These are phyloP conservation scores for Apophysomyces trapeziformis DNA, from an alignment of 371 early-diverging fungal species.

Conservation along the genomic window DNA sequence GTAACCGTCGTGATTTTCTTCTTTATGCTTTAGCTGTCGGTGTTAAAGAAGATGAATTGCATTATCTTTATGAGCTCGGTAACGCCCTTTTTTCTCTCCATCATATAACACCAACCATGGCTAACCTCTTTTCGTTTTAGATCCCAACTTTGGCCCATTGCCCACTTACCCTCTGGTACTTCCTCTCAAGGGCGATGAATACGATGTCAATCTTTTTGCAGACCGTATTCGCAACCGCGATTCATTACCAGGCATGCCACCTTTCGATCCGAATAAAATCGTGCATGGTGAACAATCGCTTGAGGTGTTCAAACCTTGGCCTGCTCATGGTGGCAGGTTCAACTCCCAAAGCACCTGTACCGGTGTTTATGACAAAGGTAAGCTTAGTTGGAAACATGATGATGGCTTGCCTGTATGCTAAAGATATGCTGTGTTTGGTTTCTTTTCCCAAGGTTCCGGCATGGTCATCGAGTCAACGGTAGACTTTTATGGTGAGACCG, in stretches of 20 bases:
- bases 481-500: constrained; percentile 54
- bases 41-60: constrained; percentile 58
- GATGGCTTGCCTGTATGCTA: background rate
- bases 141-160: constrained; percentile 67
- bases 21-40: constrained; percentile 73
- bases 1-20: constrained; percentile 66
- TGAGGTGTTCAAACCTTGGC: constrained; percentile 64
- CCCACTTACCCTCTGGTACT: constrained; percentile 78
- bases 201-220: constrained; percentile 69
- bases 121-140: constrained; percentile 25
- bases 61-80: constrained; percentile 70
- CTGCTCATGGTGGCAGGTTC: constrained; percentile 62
- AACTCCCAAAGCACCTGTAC: constrained; percentile 55
- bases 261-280: constrained; percentile 71
- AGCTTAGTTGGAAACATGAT: constrained; percentile 17
- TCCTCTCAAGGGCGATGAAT: constrained; percentile 59
- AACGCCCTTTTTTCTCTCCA: background rate
- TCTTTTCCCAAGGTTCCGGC: constrained; percentile 33
- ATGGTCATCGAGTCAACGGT: constrained; percentile 68
- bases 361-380: constrained; percentile 66
- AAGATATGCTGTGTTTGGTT: background rate
- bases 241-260: constrained; percentile 65
- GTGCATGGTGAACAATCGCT: constrained; percentile 78
- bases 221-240: constrained; percentile 43
- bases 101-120: background rate